These are phyloP conservation scores for Bruguiera gymnorhiza DNA, from an alignment of 345 rosid genomes.

Conservation along the genomic window DNA sequence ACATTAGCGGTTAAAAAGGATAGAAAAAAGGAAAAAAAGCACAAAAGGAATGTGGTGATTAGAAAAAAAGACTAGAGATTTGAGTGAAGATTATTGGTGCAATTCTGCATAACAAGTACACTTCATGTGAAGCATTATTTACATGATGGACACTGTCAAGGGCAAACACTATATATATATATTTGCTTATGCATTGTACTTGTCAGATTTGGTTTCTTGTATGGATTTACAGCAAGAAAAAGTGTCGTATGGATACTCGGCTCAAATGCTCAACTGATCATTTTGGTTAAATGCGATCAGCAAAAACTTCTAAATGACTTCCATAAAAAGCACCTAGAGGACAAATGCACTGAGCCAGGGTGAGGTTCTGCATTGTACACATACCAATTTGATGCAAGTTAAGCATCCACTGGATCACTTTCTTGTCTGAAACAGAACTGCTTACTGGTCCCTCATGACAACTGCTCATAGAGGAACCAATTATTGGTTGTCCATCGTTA, in stretches of 20 bases:
- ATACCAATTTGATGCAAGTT: slow-evolving; percentile 82
- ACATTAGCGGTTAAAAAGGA: slow-evolving; percentile 1
- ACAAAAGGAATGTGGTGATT: no score
- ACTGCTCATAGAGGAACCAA: slow-evolving; percentile 31
- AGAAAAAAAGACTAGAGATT: not conserved
- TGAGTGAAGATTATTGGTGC: not conserved
- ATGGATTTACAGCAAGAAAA: not conserved
- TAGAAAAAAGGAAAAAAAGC: no score
- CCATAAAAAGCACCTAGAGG: not conserved
- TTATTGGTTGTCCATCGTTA: slow-evolving; percentile 59
- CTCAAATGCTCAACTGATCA: not conserved
- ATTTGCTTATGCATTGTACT: no score
- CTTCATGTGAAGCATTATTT: not conserved
- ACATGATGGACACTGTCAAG: not conserved
- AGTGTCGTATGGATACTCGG: not conserved
- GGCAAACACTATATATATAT: not conserved
- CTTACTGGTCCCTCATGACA: slow-evolving; percentile 30
- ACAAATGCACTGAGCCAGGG: not conserved
- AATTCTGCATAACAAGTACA: not conserved
- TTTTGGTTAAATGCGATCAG: not conserved
- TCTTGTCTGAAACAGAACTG: slow-evolving; percentile 52
- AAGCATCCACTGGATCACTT: slow-evolving; percentile 78
- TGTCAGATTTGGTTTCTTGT: no score
- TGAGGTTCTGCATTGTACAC: slow-evolving; percentile 12
- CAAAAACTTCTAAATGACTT: not conserved